Evolutionary conservation across 257 asterid species (phyloP), one percentile per base, ranked within the genome.

Genomic region (Voacanga thouarsii): DNA sequence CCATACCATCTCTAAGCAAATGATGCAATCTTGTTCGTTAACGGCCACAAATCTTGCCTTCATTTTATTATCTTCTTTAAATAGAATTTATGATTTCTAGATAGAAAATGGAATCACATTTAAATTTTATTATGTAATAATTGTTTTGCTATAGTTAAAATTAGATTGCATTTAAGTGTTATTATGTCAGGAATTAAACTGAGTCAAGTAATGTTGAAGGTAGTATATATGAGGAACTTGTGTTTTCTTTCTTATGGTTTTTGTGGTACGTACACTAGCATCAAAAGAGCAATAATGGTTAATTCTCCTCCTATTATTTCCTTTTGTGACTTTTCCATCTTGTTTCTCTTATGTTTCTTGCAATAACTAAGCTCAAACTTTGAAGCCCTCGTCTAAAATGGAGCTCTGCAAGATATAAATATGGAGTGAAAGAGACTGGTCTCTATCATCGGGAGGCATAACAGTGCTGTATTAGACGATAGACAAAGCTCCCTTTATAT

Each of bases 391-490:
- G 21, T 51, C 14, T 11, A 47, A 47, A 47, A 47, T 14, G 19
- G 23, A 28, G 63, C 28, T 7, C 4, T 5, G 9, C 60, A 53
- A 53, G n/a, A 12, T 18, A 53, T 18, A 16, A 5, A 53, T 18
- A 61, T 61, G 67, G 67, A 61, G 14, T 12, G 67, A 61, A 24
- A 61, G 19, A 61, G 67, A 10, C 67, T 11, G 7, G 67, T 26
- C 67, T 26, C 33, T 60, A 60, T 56, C 63, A 56, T 5, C 26
- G 0, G 21, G 12, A 47, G 75, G 12, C 60, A 45, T 6, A 71
- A 6, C n/a, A 72, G 30, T 28, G 65, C 76, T 72, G 39, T 28
- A 64, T 72, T 50, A 51, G 65, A 61, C 41, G 45, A 71, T 49
- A 14, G 63, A 49, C 47, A 6, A 47, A 28, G 21, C 45, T 71